Percentiles rank a stretch among this genome's conserved stretches.
Evolutionary conservation across 78 protist species (phyloP).

Genomic region (Neovahlkampfia damariscottae): DNA sequence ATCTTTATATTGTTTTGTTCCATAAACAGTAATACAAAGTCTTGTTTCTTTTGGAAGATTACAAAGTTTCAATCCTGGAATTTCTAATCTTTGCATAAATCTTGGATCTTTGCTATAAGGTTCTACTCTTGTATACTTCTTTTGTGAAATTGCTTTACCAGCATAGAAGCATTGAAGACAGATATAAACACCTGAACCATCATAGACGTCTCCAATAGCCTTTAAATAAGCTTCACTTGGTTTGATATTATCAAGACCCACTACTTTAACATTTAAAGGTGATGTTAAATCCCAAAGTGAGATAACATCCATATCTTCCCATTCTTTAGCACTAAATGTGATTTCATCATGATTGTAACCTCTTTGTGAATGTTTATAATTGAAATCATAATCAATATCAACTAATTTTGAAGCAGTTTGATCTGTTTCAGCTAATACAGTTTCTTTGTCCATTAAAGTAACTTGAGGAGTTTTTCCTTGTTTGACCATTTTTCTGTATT

Average conservation of each 20-base stretch:
- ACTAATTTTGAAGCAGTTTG: not conserved
- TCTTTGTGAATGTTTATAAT: not conserved
- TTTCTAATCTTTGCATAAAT: not conserved
- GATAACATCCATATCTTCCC: not conserved
- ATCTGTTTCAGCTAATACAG: not conserved
- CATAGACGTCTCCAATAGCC: not conserved
- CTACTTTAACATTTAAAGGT: not conserved
- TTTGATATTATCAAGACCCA: not conserved
- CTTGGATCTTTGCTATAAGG: not conserved
- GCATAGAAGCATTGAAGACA: not conserved
- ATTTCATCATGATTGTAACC: slow-evolving; percentile 6
- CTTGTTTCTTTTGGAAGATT: not conserved
- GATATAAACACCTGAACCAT: not conserved
- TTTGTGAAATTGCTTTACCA: not conserved
- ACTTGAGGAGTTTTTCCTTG: not conserved
- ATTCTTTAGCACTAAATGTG: not conserved
- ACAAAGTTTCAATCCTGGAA: not conserved
- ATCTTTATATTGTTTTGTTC: not conserved
- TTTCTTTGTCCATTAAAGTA: not conserved
- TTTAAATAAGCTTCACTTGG: not conserved
- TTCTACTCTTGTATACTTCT: not conserved
- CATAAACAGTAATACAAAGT: not conserved
- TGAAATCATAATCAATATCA: not conserved
- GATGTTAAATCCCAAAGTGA: not conserved
- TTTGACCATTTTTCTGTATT: not conserved